Evolutionary conservation across 1,284 basidiomycete species (phyloP), one percentile per base, ranked within the genome.

Genomic region (Phlebopus sp.): DNA sequence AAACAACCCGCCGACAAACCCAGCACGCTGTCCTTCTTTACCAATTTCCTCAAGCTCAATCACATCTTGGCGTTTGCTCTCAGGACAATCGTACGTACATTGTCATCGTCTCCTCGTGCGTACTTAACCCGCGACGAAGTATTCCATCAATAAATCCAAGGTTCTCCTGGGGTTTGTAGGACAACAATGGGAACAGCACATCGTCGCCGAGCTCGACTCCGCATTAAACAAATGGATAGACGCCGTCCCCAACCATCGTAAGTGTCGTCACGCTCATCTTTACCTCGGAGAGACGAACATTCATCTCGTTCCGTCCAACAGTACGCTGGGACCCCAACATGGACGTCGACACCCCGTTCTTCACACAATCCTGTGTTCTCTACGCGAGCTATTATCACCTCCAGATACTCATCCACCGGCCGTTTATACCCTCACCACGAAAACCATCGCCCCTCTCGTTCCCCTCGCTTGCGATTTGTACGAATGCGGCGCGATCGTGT

Each of bases 401-500:
- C 13, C 86, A 86, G 56, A 91, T 92, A 58, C 74, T 86, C 35
- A 82, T 91, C 37, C 90, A 92, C 60, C 77, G 90, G 7, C 86
- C 87, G 0, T 92, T 92, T 68, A 90, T 92, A 46, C 86, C 87
- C 0, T 80, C 82, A 0, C 77, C 79, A 1, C 71, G 73, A 37
- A 79, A 79, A 51, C 76, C 77, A 0, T 78, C 81, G 0, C 71
- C 77, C 1, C 61, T 84, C 2, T 73, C 81, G 5, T 61, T 83
- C 73, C 86, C 90, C 0, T 90, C 87, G 0, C 73, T 92, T 13
- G 85, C 89, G 0, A 91, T 93, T 42, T 92, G 90, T 63, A 85
- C 84, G 14, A 92, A 90, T 52, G 90, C 90, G 1, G 87, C 90
- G 0, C 73, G 90, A n/a, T 84, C 84, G 2, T 88, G 84, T 51